Evolutionary conservation across 2,329 filamentous ascomycete genomes (phyloP).

Genomic region (Orbilia blumenaviensis): DNA sequence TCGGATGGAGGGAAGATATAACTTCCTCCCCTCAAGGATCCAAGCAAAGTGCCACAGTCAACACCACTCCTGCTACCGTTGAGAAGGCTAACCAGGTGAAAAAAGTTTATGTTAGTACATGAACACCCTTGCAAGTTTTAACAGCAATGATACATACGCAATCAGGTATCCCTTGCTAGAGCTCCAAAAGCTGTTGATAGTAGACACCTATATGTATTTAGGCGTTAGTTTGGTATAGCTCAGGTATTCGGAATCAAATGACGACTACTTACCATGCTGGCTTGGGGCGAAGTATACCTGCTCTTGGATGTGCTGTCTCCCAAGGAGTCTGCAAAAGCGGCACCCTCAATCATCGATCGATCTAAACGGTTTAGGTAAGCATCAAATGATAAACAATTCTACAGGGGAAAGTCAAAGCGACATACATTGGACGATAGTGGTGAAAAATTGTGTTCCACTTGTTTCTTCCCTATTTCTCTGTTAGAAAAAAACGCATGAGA

Average conservation of each 20-base stretch:
- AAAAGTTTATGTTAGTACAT: not conserved
- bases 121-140: too few species aligned
- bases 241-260: too few species aligned
- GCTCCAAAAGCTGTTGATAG: slow-evolving; percentile 78
- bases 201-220: slow-evolving; percentile 64
- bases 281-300: slow-evolving; percentile 69
- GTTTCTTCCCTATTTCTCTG: slow-evolving; percentile 60
- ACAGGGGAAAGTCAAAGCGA: not conserved
- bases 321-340: slow-evolving; percentile 71
- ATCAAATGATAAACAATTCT: not conserved
- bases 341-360: slow-evolving; percentile 70
- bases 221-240: not conserved
- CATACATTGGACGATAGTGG: slow-evolving; percentile 69
- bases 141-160: slow-evolving; percentile 63
- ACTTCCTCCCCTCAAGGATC: slow-evolving; percentile 73
- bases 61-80: slow-evolving; percentile 73
- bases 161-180: slow-evolving; percentile 68
- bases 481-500: not conserved
- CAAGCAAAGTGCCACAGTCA: slow-evolving; percentile 76
- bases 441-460: slow-evolving; percentile 75
- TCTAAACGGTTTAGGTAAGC: slow-evolving; percentile 60
- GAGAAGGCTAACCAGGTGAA: slow-evolving; percentile 66
- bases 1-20: slow-evolving; percentile 83
- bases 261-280: slow-evolving; percentile 70
- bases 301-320: slow-evolving; percentile 68